Conservation (phyloP, 805 yeast genomes). For the Debaryomyces hansenii region DNA sequence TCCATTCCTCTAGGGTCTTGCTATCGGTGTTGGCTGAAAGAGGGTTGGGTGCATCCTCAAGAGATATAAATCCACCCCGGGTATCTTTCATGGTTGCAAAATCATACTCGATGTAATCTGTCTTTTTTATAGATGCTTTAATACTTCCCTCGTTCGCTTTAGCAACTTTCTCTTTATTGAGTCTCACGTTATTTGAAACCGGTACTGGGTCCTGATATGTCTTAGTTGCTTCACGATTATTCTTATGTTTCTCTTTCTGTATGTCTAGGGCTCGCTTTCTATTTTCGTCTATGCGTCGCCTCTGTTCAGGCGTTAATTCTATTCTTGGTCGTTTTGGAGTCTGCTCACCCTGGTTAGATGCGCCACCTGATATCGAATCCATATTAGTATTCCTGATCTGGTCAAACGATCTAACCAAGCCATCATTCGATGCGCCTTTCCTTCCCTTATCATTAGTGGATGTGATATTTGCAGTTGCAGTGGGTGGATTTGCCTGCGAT, state of each 20-base stretch:
- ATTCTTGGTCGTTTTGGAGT: conserved; percentile 18
- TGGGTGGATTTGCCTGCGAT: conserved; percentile 4
- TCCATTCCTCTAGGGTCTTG: conserved; percentile 45
- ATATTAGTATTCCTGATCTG: not conserved
- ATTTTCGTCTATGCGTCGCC: conserved; percentile 50
- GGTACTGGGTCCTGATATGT: conserved; percentile 6
- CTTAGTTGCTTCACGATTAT: conserved; percentile 38
- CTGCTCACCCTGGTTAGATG: not conserved
- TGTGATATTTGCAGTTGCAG: not conserved
- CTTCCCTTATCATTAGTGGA: not conserved
- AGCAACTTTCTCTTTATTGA: conserved; percentile 4
- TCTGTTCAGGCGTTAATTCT: conserved; percentile 50
- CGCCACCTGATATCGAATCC: not conserved
- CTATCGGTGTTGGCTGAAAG: conserved; percentile 19
- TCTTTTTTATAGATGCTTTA: conserved; percentile 46
- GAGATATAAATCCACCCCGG: conserved; percentile 76
- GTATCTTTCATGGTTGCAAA: conserved; percentile 87
- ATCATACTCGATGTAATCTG: conserved; percentile 81
- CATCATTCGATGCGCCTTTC: not conserved
- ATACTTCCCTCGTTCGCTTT: conserved; percentile 7
- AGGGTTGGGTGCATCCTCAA: conserved; percentile 19
- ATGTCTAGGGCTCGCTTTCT: conserved; percentile 53
- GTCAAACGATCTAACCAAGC: not conserved
- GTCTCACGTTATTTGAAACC: not conserved
- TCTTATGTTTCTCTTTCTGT: conserved; percentile 30